Base-by-base conservation (phyloP, 2,329 filamentous ascomycete species). In the Parastagonospora avenae region DNA sequence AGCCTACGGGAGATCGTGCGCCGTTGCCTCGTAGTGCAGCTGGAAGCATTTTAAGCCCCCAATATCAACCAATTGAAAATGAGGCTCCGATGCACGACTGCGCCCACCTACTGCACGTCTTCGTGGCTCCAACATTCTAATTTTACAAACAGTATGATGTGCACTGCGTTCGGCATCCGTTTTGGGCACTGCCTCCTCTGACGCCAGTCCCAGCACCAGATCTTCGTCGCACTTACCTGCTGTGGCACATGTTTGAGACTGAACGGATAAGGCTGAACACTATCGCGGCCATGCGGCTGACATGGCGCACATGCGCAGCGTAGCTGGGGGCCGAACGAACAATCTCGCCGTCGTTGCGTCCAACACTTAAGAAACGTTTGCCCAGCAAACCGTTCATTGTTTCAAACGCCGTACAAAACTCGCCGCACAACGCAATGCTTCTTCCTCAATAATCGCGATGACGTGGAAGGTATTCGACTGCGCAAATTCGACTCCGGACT, bases 391-490 rank as follows among this genome's bases (percentile, higher is more conserved):
- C 1, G 8, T 35, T 12, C 12, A 31, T 16, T 28, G 30, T 44
- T 35, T 14, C 16, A 44, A 10, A 31, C n/a, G 27, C 31, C 27
- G 12, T 40, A 19, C 30, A 43, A 35, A 14, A 16, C 29, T 16
- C 7, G n/a, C 32, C 12, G 27, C 40, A 32, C 39, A 42, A 11
- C 8, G 16, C 10, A 10, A 35, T 43, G 29, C 27, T 43, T 31
- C 12, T 43, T 32, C 7, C 31, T 16, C 29, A 24, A 35, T 19
- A 12, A 29, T 29, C 38, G 38, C 14, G 19, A 62, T 60, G 59
- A 46, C 47, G 14, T 60, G 59, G 58, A 55, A 42, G 33, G 4
- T 65, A 6, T 52, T 67, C 27, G 55, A 62, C 15, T 66, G 65
- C 37, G 58, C 57, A 8, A 47, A 56, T 6, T 39, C 37, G n/a